Conservation (phyloP, 2,329 filamentous ascomycete genomes). For the Onygenales sp. region DNA sequence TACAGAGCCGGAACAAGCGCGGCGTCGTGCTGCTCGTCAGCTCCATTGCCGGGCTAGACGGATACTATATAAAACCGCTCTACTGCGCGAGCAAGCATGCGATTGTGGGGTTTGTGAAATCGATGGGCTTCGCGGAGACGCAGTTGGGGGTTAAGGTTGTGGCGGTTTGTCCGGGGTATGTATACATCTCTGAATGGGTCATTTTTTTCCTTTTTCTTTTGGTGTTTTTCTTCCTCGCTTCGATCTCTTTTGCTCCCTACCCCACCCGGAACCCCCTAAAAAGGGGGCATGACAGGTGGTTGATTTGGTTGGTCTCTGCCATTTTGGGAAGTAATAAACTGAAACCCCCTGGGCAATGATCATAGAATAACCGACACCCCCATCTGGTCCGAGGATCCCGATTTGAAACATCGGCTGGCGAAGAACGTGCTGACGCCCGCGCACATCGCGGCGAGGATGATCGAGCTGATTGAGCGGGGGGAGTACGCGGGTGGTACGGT, state of each 20-base stretch:
- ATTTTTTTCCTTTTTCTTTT: background rate
- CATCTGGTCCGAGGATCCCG: slow-evolving; percentile 15
- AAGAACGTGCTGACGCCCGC: slow-evolving; percentile 10
- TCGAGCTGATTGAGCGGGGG: slow-evolving; percentile 15
- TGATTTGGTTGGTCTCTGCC: background rate
- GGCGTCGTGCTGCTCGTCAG: slow-evolving; percentile 26
- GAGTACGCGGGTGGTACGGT: slow-evolving; percentile 14
- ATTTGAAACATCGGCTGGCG: background rate
- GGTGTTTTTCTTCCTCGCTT: too few species aligned
- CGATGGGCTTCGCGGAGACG: slow-evolving; percentile 22
- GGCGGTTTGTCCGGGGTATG: slow-evolving; percentile 22
- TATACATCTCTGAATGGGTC: too few species aligned
- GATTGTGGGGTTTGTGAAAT: slow-evolving; percentile 29
- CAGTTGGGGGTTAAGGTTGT: slow-evolving; percentile 27
- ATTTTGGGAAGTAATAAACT: background rate
- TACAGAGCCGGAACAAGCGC: slow-evolving; percentile 20
- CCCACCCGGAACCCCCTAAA: background rate
- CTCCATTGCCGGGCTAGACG: slow-evolving; percentile 20
- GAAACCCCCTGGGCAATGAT: too few species aligned
- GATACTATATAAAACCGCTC: slow-evolving; percentile 20
- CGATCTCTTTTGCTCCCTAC: too few species aligned
- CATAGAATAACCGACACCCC: slow-evolving; percentile 16
- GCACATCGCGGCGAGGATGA: slow-evolving; percentile 19
- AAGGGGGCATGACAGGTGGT: background rate
- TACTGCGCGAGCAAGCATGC: slow-evolving; percentile 31